Evolutionary conservation across 1,284 basidiomycete genomes (phyloP), one percentile per base, ranked within the genome.

Genomic region (Leucoagaricus sp.): DNA sequence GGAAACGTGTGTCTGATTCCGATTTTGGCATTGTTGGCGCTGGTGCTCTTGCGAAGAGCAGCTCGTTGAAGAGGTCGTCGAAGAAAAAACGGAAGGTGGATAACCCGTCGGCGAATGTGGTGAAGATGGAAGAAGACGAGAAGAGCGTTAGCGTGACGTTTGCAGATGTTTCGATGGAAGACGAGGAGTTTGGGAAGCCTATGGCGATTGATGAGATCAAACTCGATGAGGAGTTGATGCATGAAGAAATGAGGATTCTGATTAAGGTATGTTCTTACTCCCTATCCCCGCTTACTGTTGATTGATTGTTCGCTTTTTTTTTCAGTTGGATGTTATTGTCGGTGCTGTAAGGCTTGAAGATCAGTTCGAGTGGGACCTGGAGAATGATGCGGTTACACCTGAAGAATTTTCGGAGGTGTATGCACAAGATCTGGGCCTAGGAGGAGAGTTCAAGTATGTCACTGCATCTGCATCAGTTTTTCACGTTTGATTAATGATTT

Each of bases 311-410:
- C 55, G 55, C 49, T 53, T 29, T 33, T 17, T 23, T 21, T 53
- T 48, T 46, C 63, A 96, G 92, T 82, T 99, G 60, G 97, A 99
- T 73, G 94, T 99, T 71, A 94, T 95, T 51, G 91, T 96, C 53
- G 96, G 95, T 29, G 87, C 89, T 17, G 87, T 96, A 76, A 96
- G 97, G 70, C 82, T 99, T 26, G 89, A 95, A 53, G 97, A 99
- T 74, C 93, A 96, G 67, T 97, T 99, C 68, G 97, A 99, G 70
- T 99, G 97, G 97, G 96, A 99, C 72, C 75, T 98, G 45, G 88
- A 89, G 65, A 90, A 89, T 62, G 78, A 82, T 33, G 77, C 80
- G 48, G 87, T 91, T 1, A 89, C 91, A 1, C 94, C 96, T 0
- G 97, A 99, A 72, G 86, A 89, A 51, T 99, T 99, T 72, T 94